Conservation (phyloP, 176 grass and related monocot genomes). For the Cymbopogon citratus region DNA sequence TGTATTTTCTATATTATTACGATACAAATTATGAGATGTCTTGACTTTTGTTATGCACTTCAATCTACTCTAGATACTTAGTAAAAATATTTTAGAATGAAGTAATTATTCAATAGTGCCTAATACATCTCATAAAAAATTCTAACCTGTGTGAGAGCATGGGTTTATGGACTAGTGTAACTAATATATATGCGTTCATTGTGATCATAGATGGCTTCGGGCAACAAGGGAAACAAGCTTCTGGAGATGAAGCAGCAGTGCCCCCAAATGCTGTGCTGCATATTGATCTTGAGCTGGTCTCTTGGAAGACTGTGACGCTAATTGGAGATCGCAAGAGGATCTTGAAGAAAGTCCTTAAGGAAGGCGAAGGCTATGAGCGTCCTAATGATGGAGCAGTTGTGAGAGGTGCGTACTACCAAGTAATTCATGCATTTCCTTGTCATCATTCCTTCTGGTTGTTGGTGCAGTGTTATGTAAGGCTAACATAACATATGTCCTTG, state of each 20-base stretch:
- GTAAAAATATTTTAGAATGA: too few species aligned
- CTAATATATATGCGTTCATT: background rate
- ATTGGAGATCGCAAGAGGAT: constrained; percentile 81
- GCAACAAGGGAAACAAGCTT: constrained; percentile 55
- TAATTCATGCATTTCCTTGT: background rate
- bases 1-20: too few species aligned
- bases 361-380: constrained; percentile 74
- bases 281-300: constrained; percentile 63
- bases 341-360: constrained; percentile 72
- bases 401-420: constrained; percentile 32
- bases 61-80: too few species aligned
- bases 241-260: constrained; percentile 40
- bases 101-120: too few species aligned
- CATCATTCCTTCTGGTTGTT: background rate
- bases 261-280: constrained; percentile 51
- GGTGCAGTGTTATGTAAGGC: background rate
- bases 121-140: too few species aligned
- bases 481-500: background rate
- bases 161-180: too few species aligned
- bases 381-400: constrained; percentile 87
- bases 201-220: constrained; percentile 66
- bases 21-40: too few species aligned
- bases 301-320: constrained; percentile 71
- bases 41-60: too few species aligned
- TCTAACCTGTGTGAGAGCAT: too few species aligned